Percentiles rank a stretch among this genome's conserved stretches.
These are phyloP conservation scores for Naganishia kalamii DNA, from an alignment of 768 basidiomycete genomes.

Conservation along the genomic window DNA sequence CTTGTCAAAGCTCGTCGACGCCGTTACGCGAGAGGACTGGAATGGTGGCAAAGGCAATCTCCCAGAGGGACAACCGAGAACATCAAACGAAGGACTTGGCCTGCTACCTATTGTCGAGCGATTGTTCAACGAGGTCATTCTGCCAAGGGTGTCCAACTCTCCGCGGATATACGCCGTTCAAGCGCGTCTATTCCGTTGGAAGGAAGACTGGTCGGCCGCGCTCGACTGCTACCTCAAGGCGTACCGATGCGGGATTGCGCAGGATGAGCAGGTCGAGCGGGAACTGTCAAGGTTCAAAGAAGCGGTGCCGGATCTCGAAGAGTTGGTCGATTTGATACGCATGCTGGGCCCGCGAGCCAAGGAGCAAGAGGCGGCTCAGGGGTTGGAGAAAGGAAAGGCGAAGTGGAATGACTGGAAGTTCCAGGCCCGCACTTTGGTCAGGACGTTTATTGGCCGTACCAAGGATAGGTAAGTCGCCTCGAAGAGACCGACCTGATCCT, in stretches of 20 bases:
- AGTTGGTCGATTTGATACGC: conserved; percentile 71
- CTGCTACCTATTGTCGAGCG: conserved; percentile 62
- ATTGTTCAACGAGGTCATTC: conserved; percentile 69
- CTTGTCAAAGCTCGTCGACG: conserved; percentile 78
- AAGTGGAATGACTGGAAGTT: conserved; percentile 66
- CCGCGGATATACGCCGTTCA: conserved; percentile 75
- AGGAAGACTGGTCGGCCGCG: conserved; percentile 66
- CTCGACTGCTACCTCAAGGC: conserved; percentile 77
- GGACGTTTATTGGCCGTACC: conserved; percentile 82
- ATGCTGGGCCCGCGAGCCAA: conserved; percentile 64
- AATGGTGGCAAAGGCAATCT: conserved; percentile 31
- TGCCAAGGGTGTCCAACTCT: conserved; percentile 68
- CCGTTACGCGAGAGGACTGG: conserved; percentile 59
- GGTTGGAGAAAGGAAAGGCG: conserved; percentile 38
- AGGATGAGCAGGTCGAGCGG: conserved; percentile 57
- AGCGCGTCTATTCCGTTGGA: conserved; percentile 70
- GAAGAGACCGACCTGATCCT: not conserved
- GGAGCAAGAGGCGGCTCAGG: conserved; percentile 32
- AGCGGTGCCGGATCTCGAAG: conserved; percentile 71
- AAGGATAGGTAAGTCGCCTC: conserved; percentile 52
- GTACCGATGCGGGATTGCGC: conserved; percentile 66
- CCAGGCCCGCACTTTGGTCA: conserved; percentile 76
- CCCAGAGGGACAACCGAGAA: conserved; percentile 43
- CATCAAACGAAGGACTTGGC: conserved; percentile 62
- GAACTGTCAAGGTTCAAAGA: conserved; percentile 65